A percentile compares a stretch with the other conserved stretches of the same genome.
phyloP scores from a whole-genome alignment of 148 eudicot species.

The Chenopodium formosanum region DNA sequence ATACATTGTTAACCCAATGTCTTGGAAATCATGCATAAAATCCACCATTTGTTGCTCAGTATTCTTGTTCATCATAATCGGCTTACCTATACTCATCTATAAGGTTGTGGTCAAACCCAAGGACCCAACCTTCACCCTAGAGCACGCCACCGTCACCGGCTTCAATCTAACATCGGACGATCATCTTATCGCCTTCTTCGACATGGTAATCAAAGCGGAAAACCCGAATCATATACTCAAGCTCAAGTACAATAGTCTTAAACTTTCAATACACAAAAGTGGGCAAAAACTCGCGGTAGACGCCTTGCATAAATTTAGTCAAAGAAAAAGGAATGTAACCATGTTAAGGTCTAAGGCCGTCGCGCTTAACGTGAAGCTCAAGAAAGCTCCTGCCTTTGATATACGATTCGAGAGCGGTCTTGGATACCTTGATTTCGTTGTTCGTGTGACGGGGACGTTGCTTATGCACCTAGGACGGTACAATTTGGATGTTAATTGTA shows the following conservation, averaged over 20 bases:
- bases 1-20: neutral
- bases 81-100: neutral
- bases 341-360: slow-evolving; percentile 2
- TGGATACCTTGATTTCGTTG: slow-evolving; percentile 22
- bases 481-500: slow-evolving; percentile 21
- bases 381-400: neutral
- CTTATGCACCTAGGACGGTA: neutral
- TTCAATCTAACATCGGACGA: slow-evolving; percentile 31
- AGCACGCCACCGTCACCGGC: slow-evolving; percentile 15
- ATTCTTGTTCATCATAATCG: neutral
- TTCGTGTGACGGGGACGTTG: slow-evolving; percentile 9
- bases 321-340: slow-evolving; percentile 1
- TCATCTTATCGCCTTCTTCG: slow-evolving; percentile 28
- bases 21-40: neutral
- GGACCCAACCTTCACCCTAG: slow-evolving; percentile 28
- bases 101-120: slow-evolving; percentile 17
- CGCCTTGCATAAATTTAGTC: slow-evolving; percentile 1
- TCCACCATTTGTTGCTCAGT: neutral
- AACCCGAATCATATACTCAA: slow-evolving; percentile 26
- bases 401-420: slow-evolving; percentile 15
- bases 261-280: slow-evolving; percentile 14
- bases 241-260: slow-evolving; percentile 1
- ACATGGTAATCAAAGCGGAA: slow-evolving; percentile 19
- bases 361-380: slow-evolving; percentile 6
- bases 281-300: slow-evolving; percentile 18